A percentile compares a stretch with the other conserved stretches of the same genome.
phyloP scores from a whole-genome alignment of 495 filamentous ascomycete genomes.

The Diplogelasinospora grovesii region DNA sequence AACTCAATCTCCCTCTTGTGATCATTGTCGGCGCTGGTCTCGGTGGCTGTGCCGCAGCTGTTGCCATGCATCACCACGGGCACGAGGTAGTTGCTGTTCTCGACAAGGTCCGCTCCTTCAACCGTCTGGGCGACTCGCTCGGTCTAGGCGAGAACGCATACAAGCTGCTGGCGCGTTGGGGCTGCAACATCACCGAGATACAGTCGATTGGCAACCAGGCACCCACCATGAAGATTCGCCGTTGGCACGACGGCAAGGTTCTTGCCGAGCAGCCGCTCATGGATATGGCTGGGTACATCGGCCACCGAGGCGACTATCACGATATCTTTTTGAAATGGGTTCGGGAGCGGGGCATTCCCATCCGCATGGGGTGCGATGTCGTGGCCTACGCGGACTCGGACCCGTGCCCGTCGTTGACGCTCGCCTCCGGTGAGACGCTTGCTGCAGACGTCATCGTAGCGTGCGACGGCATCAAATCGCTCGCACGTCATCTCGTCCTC shows the following conservation, averaged over 20 bases:
- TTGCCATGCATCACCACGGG: constrained; percentile 46
- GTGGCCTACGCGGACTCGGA: constrained; percentile 38
- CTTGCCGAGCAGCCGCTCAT: constrained; percentile 48
- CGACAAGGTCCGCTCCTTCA: constrained; percentile 44
- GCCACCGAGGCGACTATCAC: constrained; percentile 48
- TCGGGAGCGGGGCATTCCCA: constrained; percentile 38
- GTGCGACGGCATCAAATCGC: constrained; percentile 42
- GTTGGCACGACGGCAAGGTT: constrained; percentile 45
- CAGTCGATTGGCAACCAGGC: constrained; percentile 50
- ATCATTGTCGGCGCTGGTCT: constrained; percentile 49
- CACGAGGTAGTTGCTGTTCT: constrained; percentile 41
- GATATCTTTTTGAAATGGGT: constrained; percentile 45
- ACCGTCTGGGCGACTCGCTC: constrained; percentile 44
- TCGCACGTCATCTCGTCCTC: constrained; percentile 38
- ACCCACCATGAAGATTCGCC: constrained; percentile 46
- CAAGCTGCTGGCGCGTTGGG: constrained; percentile 44
- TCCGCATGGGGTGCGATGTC: constrained; percentile 43
- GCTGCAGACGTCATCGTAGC: constrained; percentile 26
- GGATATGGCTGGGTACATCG: constrained; percentile 52
- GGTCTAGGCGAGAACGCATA: constrained; percentile 48
- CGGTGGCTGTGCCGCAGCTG: constrained; percentile 47
- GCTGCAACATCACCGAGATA: constrained; percentile 27
- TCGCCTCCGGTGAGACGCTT: constrained; percentile 19
- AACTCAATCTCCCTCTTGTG: too few relatives aligned
- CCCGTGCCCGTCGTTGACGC: constrained; percentile 9